phyloP scores from a whole-genome alignment of 2,329 filamentous ascomycete genomes.

The Verticillium dahliae region DNA sequence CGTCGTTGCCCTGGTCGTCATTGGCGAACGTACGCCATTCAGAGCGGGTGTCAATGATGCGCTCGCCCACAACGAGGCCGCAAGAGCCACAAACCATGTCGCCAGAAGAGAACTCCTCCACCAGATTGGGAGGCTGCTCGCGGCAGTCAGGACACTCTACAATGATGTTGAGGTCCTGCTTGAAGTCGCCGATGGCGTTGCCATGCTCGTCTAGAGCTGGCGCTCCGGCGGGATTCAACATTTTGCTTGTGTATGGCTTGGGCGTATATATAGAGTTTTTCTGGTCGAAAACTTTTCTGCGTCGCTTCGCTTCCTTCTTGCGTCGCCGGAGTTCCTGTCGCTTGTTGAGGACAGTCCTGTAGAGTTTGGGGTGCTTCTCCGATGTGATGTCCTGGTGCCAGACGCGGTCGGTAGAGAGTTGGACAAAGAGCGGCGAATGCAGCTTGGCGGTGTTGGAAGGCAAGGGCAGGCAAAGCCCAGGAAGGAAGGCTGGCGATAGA shows the following conservation, averaged over 20 bases:
- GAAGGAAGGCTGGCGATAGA: neutral
- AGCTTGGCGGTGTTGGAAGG: constrained; percentile 46
- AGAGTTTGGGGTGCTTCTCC: constrained; percentile 10
- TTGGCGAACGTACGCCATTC: constrained; percentile 99
- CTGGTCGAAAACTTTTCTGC: constrained; percentile 32
- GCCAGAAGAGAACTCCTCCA: constrained; percentile 86
- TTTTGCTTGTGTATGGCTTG: constrained; percentile 35
- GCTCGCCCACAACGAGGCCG: constrained; percentile 82
- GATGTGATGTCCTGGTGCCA: constrained; percentile 19
- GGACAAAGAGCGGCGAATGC: constrained; percentile 67
- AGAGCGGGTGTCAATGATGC: constrained; percentile 90
- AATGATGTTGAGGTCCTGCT: constrained; percentile 80
- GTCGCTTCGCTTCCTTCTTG: constrained; percentile 25
- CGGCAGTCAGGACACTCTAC: constrained; percentile 88
- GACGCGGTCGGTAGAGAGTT: constrained; percentile 40
- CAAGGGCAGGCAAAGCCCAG: neutral
- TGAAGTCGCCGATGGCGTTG: constrained; percentile 39
- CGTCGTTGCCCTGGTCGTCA: constrained; percentile 92
- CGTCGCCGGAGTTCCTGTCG: constrained; percentile 23
- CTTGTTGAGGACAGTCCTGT: constrained; percentile 23
- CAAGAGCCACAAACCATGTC: constrained; percentile 92
- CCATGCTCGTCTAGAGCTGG: constrained; percentile 7
- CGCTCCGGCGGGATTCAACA: constrained; percentile 32
- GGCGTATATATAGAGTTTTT: constrained; percentile 35
- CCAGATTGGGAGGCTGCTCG: constrained; percentile 82